Evolutionary conservation across 495 filamentous ascomycete species (phyloP), one percentile per base, ranked within the genome.

Genomic region (Copromyces sp.): DNA sequence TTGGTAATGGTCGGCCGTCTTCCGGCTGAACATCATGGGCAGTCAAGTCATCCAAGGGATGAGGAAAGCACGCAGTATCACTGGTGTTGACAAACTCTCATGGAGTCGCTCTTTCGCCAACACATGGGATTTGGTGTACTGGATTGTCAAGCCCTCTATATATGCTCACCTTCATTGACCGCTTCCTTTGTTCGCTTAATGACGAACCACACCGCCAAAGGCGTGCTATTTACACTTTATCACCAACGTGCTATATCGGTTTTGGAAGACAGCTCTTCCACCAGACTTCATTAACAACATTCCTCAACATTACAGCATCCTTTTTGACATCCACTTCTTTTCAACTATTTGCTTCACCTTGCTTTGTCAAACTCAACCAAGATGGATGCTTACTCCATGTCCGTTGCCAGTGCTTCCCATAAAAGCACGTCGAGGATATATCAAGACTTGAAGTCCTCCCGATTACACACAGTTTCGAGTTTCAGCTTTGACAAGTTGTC

Each of bases 331-430:
- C 53, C n/a, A 3, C 53, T 37, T 35, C 5, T 3, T 14, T 32
- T 9, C 7, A 35, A 16, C 6, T 7, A n/a, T 32, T 12, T 45
- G 11, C 24, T n/a, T 37, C 16, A 17, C 39, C 9, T 11, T 16
- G 12, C 16, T 35, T 32, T 12, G 39, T 9, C 42, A 47, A 16
- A 42, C n/a, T 53, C 39, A 42, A 39, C 53, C 72, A 79, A 47
- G 40, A 86, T 88, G 86, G 85, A 88, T 78, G 83, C 85, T 81
- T 80, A 84, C 75, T 79, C 82, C 9, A 81, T 86, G 73, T 85
- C 84, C 45, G 80, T 83, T 72, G 83, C 82, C 59, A 84, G 81
- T 78, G 72, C 79, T 41, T 77, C 82, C 9, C 78, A 76, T 53
- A 82, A 81, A 72, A 76, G 73, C 14, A 75, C 81, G 24, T 86